Base-by-base conservation (phyloP, 108 stramenopile species). In the Cyclotella choctawhatcheeana region DNA sequence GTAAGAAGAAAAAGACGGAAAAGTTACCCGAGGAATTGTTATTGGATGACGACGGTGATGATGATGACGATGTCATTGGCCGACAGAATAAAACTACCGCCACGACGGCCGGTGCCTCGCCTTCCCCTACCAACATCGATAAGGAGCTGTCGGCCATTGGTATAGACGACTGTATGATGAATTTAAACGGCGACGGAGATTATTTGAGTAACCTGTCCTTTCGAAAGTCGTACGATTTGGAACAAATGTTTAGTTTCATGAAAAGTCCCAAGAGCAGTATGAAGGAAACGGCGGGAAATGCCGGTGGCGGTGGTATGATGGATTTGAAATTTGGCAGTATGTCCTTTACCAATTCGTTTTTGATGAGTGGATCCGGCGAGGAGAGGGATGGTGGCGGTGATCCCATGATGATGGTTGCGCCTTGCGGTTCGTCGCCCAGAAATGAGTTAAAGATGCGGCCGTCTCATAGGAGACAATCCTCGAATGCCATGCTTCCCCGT, bases 231-330 rank as follows among this genome's bases (percentile, higher is more conserved):
- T 78, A 78, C 27, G 77, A 78, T 30, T 35, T 78, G 0, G 77
- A 70, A 43, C 77, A 78, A 44, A 56, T 71, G 50, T 78, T 78
- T 29, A 58, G 54, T 14, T 78, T 78, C 35, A 71, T 78, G 48
- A 68, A 59, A 32, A 50, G 33, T 45, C 52, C 67, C 29, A 50
- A 33, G 29, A 27, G 32, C 16, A 44, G 43, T 44, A 31, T 32
- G 70, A 31, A 48, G 21, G 32, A n/a, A n/a, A n/a, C n/a, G n/a
- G n/a, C n/a, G n/a, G n/a, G n/a, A n/a, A n/a, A n/a, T n/a, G n/a
- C n/a, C n/a, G n/a, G n/a, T n/a, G n/a, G n/a, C n/a, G n/a, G n/a
- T n/a, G n/a, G n/a, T n/a, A 69, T 44, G 48, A 27, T 35, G 63
- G 18, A 21, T 51, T 65, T n/a, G n/a, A 65, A 65, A 33, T 51